Conservation (phyloP, 345 rosid species). For the Chamaenerion angustifolium region DNA sequence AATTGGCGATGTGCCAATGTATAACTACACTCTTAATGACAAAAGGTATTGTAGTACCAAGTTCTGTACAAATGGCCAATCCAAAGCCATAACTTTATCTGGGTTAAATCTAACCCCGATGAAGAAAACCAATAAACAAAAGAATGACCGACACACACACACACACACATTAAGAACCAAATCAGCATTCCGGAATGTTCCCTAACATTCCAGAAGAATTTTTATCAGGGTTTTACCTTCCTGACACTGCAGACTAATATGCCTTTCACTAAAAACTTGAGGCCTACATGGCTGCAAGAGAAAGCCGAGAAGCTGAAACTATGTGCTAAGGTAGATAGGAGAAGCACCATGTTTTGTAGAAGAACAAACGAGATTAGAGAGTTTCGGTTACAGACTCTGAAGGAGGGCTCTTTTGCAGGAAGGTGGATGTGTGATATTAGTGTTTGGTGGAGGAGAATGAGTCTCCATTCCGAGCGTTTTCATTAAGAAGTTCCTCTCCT, state of each 20-base stretch:
- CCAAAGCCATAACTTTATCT: slow-evolving; percentile 22
- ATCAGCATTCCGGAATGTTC: slow-evolving; percentile 58
- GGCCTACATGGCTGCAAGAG: slow-evolving; percentile 75
- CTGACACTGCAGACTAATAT: slow-evolving; percentile 31
- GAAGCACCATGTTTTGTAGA: background rate
- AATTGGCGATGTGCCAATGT: slow-evolving; percentile 47
- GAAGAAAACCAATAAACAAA: slow-evolving; percentile 12
- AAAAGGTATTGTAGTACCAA: slow-evolving; percentile 19
- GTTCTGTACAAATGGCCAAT: slow-evolving; percentile 51
- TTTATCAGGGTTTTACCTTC: slow-evolving; percentile 28
- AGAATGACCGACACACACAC: slow-evolving; percentile 14
- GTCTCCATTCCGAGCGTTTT: slow-evolving; percentile 91
- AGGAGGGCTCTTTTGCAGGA: slow-evolving; percentile 96
- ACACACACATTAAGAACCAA: slow-evolving; percentile 25
- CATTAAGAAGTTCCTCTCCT: slow-evolving; percentile 87
- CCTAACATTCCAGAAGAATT: slow-evolving; percentile 42
- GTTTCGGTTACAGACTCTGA: slow-evolving; percentile 48
- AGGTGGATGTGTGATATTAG: slow-evolving; percentile 60
- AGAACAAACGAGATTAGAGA: background rate
- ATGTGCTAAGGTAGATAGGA: slow-evolving; percentile 11
- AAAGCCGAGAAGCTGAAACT: slow-evolving; percentile 11
- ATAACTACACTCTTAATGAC: slow-evolving; percentile 37
- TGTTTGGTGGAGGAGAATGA: slow-evolving; percentile 40
- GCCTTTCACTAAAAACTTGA: slow-evolving; percentile 52
- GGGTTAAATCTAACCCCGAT: slow-evolving; percentile 1